These are phyloP conservation scores for Camelina hispida DNA, from an alignment of 345 rosid species.

Conservation along the genomic window DNA sequence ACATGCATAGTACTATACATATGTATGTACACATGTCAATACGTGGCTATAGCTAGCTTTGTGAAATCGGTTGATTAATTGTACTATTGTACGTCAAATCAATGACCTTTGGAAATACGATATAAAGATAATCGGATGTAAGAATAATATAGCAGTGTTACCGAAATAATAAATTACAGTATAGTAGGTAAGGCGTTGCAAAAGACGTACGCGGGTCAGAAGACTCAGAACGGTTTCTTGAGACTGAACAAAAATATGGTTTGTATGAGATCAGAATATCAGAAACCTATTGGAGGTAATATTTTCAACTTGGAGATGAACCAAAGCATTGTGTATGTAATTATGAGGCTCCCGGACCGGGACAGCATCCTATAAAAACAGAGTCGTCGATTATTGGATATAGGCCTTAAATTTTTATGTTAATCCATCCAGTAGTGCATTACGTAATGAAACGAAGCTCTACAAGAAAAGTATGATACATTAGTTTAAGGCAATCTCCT, in stretches of 20 bases:
- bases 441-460: constrained; percentile 26
- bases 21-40: neutral
- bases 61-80: neutral
- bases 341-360: neutral
- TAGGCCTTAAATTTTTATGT: neutral
- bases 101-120: neutral
- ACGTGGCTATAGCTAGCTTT: neutral
- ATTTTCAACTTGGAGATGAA: constrained; percentile 1
- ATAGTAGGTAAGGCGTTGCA: neutral
- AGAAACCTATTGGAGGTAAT: neutral
- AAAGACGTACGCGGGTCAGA: neutral
- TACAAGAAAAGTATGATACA: constrained; percentile 29
- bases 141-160: neutral
- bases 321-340: neutral
- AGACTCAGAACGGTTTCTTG: neutral
- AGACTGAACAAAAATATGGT: neutral
- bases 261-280: constrained; percentile 2
- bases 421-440: neutral
- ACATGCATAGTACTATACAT: too few relatives aligned
- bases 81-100: neutral
- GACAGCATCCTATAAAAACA: neutral
- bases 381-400: neutral
- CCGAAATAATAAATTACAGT: neutral
- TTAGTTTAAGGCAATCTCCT: constrained; percentile 18
- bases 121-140: neutral